Conservation (phyloP, 257 asterid genomes). For the Haberlea rhodopensis region DNA sequence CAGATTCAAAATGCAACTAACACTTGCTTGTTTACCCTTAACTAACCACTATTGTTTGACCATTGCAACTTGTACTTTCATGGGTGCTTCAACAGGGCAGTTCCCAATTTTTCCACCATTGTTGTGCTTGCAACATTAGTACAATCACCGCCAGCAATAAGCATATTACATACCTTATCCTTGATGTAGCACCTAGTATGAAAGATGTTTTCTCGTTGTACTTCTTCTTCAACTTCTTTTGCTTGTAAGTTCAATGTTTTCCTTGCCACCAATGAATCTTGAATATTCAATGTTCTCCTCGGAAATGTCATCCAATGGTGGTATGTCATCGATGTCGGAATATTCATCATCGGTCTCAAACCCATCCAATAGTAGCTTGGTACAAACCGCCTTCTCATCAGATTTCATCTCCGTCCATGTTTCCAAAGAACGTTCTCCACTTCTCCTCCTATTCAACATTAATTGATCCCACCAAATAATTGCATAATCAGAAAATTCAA, state of each 20-base stretch:
- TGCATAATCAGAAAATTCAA: no score
- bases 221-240: not conserved
- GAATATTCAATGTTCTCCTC: not conserved
- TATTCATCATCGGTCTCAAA: not conserved
- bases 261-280: no score
- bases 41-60: no score
- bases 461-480: no score
- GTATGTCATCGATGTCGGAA: not conserved
- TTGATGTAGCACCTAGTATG: not conserved
- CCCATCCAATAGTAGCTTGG: not conserved
- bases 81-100: no score
- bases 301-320: not conserved
- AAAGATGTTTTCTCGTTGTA: not conserved
- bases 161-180: not conserved
- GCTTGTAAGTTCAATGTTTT: no score
- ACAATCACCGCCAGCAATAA: no score
- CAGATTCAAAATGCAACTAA: no score
- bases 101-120: no score
- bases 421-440: not conserved
- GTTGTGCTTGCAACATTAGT: no score
- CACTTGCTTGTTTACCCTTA: no score
- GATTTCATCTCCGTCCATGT: not conserved
- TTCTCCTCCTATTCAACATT: not conserved
- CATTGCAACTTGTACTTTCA: no score
- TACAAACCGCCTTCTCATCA: not conserved